These are phyloP conservation scores for Brassica incana DNA, from an alignment of 345 rosid genomes.

Conservation along the genomic window DNA sequence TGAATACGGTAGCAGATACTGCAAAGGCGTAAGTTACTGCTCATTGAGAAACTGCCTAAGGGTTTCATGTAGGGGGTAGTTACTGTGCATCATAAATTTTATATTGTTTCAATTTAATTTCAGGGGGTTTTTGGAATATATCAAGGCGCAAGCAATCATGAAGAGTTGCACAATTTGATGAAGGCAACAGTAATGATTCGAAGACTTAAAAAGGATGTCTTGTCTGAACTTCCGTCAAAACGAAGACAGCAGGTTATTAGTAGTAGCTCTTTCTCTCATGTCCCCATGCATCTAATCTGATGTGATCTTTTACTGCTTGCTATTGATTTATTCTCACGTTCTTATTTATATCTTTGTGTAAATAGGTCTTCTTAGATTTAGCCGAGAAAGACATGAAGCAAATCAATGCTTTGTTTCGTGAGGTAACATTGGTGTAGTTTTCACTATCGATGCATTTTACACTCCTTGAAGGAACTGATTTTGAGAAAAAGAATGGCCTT, in stretches of 20 bases:
- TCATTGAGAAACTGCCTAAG: slow-evolving; percentile 16
- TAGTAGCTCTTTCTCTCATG: slow-evolving; percentile 2
- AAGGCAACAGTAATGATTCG: slow-evolving; percentile 97
- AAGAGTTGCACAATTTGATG: slow-evolving; percentile 93
- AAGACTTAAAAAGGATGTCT: slow-evolving; percentile 92
- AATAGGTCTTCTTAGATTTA: slow-evolving; percentile 86
- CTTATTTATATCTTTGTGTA: not conserved
- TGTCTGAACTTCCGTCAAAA: slow-evolving; percentile 78
- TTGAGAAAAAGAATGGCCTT: slow-evolving; percentile 19
- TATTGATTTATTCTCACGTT: slow-evolving; percentile 4
- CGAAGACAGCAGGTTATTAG: slow-evolving; percentile 84
- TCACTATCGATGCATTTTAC: slow-evolving; percentile 9
- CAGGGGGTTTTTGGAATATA: slow-evolving; percentile 84
- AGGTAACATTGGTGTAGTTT: slow-evolving; percentile 52
- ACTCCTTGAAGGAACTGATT: slow-evolving; percentile 3
- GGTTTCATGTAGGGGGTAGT: not conserved
- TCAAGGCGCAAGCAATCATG: slow-evolving; percentile 98
- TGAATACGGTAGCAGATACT: slow-evolving; percentile 87
- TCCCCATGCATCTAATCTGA: not conserved
- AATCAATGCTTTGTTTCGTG: slow-evolving; percentile 77
- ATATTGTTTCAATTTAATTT: slow-evolving; percentile 4
- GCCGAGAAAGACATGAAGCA: slow-evolving; percentile 76
- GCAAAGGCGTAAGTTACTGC: slow-evolving; percentile 74
- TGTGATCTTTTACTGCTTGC: slow-evolving; percentile 3
- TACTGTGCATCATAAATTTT: slow-evolving; percentile 1